phyloP scores from a whole-genome alignment of 306 rosid genomes.

The Lathyrus aphaca region DNA sequence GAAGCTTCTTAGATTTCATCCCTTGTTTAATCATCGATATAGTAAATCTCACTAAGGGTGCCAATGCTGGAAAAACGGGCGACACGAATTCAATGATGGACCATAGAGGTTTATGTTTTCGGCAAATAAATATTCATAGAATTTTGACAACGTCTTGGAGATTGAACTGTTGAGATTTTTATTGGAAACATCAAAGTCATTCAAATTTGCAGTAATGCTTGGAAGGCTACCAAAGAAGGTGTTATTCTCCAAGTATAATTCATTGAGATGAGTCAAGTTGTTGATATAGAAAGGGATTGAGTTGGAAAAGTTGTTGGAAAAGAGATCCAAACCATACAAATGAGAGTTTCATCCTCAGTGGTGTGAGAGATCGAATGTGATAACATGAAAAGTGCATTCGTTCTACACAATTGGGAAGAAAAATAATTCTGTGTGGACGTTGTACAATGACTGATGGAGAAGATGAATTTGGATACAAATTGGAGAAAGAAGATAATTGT shows the following conservation, averaged over 20 bases:
- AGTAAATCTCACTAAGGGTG: too few relatives aligned
- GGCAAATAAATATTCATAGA: constrained; percentile 58
- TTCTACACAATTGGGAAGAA: too few relatives aligned
- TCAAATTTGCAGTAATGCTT: constrained; percentile 39
- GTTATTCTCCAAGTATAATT: constrained; percentile 64
- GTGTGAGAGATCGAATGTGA: too few relatives aligned
- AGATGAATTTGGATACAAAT: too few relatives aligned
- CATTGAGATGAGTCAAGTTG: constrained; percentile 67
- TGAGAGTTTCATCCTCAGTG: too few relatives aligned
- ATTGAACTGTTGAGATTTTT: constrained; percentile 85
- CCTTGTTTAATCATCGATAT: too few relatives aligned
- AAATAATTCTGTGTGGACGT: too few relatives aligned
- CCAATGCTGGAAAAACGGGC: constrained; percentile 79
- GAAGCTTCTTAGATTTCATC: too few relatives aligned
- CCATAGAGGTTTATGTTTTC: constrained; percentile 84
- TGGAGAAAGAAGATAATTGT: too few relatives aligned
- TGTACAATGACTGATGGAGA: too few relatives aligned
- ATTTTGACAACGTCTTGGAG: constrained; percentile 51
- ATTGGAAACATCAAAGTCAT: constrained; percentile 58
- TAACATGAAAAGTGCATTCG: too few relatives aligned
- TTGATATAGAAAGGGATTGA: constrained; percentile 67
- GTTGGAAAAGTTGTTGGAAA: constrained; percentile 71
- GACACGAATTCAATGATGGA: constrained; percentile 60
- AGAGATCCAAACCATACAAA: constrained; percentile 72
- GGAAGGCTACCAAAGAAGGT: constrained; percentile 68